Conservation (phyloP, 345 rosid species). For the Ceriops tagal region DNA sequence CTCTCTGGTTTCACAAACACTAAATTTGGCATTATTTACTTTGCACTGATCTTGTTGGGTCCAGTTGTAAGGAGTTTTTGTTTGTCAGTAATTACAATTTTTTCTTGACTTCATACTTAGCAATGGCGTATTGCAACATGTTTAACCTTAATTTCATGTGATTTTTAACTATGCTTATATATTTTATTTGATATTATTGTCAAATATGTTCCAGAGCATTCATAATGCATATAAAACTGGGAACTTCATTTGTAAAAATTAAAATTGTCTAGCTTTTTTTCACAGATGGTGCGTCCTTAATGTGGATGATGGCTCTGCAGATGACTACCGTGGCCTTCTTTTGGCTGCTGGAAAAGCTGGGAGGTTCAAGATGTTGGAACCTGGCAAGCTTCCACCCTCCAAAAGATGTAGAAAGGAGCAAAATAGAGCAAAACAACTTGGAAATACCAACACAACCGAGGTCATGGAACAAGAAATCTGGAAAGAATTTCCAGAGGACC, state of each 20-base stretch:
- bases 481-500: conserved; percentile 95
- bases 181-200: not conserved
- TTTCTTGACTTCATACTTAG: too few species aligned
- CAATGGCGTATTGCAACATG: not conserved
- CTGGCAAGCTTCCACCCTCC: conserved; percentile 62
- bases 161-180: not conserved
- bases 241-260: not conserved
- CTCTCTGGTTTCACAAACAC: too few species aligned
- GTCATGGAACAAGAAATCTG: conserved; percentile 77
- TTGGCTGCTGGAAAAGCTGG: conserved; percentile 81
- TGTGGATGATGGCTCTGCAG: conserved; percentile 52
- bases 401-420: conserved; percentile 74
- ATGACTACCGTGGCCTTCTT: conserved; percentile 60
- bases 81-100: too few species aligned
- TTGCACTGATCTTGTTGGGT: too few species aligned
- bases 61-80: too few species aligned
- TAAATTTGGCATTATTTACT: too few species aligned
- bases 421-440: conserved; percentile 48
- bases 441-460: conserved; percentile 37
- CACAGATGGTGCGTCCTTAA: conserved; percentile 66
- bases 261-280: conserved; percentile 6
- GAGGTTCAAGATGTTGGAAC: conserved; percentile 59
- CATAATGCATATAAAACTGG: not conserved
- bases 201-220: not conserved
- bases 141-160: conserved; percentile 1